Base-by-base conservation (phyloP, 495 filamentous ascomycete species). In the Articulospora tetracladia region DNA sequence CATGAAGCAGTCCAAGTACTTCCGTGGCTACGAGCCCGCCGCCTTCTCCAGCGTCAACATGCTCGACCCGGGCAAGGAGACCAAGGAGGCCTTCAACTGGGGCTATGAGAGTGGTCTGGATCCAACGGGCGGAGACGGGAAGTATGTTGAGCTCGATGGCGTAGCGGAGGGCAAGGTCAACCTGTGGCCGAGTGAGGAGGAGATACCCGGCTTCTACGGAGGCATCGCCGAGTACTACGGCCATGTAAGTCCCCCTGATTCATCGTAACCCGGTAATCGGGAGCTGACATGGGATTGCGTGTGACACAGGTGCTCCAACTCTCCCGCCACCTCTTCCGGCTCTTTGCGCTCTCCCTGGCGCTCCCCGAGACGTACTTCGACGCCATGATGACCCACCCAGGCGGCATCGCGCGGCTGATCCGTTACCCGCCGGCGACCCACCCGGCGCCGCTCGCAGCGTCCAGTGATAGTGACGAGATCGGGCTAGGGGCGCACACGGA, bases 401-500 rank as follows among this genome's bases (percentile, higher is more conserved):
- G 77, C 0, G 71, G 68, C 8, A 76, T 72, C 25, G 73, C 69
- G 2, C 63, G 76, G 8, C 67, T 82, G 47, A 69, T 79, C 47
- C 71, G 79, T 55, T 82, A 81, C 57, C 77, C 75, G 19, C 60
- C 66, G 20, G 53, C 49, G 39, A 65, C 73, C 0, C 70, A 74
- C 39, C 64, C 70, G 0, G 58, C 49, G 39, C 30, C 64, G 20
- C 39, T 17, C 39, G 65, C 62, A 10, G 55, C 41, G 19, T 22
- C 62, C 24, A 67, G 48, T n/a, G 66, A 65, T 10, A 72, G 74
- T 30, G 62, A 70, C 17, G 70, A 69, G 2, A 72, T 76, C 23
- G 79, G 80, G 0, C 66, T 80, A 7, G 77, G 75, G 15, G 74
- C 77, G 17, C 78, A 82, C 60, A 76, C 76, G 17, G 78, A 81